Conservation (phyloP, 441 rosid genomes). For the Kokia cookei region DNA sequence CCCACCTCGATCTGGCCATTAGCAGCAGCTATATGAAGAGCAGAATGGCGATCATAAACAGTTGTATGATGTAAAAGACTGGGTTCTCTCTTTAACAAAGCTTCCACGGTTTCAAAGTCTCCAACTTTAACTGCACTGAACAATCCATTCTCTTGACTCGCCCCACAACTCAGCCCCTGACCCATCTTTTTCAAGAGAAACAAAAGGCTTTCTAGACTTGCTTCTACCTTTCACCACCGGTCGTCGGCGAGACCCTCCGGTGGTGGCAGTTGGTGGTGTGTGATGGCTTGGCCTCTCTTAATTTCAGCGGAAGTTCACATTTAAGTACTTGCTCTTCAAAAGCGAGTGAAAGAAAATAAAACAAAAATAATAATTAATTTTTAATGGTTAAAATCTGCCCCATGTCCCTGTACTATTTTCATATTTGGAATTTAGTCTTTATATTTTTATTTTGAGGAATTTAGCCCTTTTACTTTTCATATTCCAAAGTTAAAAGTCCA, state of each 20-base stretch:
- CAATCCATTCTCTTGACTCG: conserved; percentile 55
- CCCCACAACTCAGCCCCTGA: conserved; percentile 80
- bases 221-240: conserved; percentile 29
- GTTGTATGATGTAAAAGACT: conserved; percentile 44
- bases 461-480: background rate
- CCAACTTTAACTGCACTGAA: conserved; percentile 72
- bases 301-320: conserved; percentile 10
- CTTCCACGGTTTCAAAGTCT: conserved; percentile 40
- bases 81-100: conserved; percentile 47
- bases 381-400: too few species aligned
- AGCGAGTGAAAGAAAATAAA: background rate
- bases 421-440: too few species aligned
- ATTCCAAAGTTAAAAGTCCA: too few species aligned
- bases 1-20: conserved; percentile 93
- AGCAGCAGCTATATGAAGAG: conserved; percentile 91
- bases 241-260: conserved; percentile 40
- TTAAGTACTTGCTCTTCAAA: conserved; percentile 1
- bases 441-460: background rate
- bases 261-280: conserved; percentile 15
- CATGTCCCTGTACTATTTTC: too few species aligned
- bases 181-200: conserved; percentile 48
- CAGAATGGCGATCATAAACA: conserved; percentile 70
- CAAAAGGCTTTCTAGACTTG: background rate
- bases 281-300: background rate
- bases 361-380: background rate